Percentiles rank a stretch among this genome's conserved stretches.
Evolutionary conservation across 148 eudicot genomes (phyloP).

Genomic region (Silene conica): DNA sequence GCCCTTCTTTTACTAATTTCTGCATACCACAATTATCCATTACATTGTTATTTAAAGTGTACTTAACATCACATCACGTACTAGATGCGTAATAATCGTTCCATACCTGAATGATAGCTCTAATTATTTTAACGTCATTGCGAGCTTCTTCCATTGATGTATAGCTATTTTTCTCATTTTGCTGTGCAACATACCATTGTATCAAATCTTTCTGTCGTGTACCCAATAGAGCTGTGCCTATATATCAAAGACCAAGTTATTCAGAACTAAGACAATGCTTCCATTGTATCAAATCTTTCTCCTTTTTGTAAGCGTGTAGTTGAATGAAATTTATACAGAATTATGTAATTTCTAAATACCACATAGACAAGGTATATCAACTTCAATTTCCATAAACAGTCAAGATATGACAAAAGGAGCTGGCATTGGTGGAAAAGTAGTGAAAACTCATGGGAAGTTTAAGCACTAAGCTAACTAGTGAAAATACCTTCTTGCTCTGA

Average conservation of each 20-base stretch:
- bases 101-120: constrained; percentile 95
- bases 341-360: neutral
- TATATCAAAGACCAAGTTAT: constrained; percentile 1
- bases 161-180: constrained; percentile 67
- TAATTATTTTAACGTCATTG: constrained; percentile 59
- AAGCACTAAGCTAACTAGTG: neutral
- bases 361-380: neutral
- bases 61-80: too few species aligned
- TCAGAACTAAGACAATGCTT: neutral
- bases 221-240: constrained; percentile 74
- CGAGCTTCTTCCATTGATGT: constrained; percentile 59
- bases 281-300: neutral
- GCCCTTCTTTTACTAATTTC: constrained; percentile 88
- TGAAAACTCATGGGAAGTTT: neutral
- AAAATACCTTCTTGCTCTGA: constrained; percentile 57
- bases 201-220: constrained; percentile 89
- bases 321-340: neutral
- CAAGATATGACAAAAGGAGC: neutral
- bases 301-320: neutral
- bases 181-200: constrained; percentile 77
- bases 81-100: neutral
- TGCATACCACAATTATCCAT: constrained; percentile 25
- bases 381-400: neutral
- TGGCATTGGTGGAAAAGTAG: neutral
- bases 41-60: neutral